Percentiles rank a stretch among this genome's conserved stretches.
These are phyloP conservation scores for Eucalyptus grandis DNA, from an alignment of 345 rosid genomes.

Conservation along the genomic window DNA sequence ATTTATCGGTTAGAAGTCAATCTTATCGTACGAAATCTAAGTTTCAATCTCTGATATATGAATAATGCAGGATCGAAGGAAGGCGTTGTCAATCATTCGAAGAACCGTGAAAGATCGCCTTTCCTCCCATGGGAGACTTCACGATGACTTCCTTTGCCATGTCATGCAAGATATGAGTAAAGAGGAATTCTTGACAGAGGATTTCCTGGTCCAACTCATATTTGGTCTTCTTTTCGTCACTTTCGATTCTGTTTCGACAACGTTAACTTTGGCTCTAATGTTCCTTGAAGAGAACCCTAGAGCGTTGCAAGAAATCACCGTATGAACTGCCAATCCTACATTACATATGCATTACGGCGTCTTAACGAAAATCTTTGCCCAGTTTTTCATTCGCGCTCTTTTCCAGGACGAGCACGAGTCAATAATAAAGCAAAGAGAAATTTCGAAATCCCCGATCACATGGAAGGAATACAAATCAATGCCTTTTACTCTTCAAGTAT, in stretches of 20 bases:
- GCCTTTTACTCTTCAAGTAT: conserved; percentile 17
- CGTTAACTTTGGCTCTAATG: not conserved
- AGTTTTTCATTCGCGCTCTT: not conserved
- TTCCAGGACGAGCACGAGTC: conserved; percentile 17
- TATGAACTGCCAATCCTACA: not conserved
- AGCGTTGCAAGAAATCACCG: conserved; percentile 10
- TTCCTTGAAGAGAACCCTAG: conserved; percentile 9
- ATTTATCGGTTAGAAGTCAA: not conserved
- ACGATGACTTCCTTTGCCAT: conserved; percentile 4
- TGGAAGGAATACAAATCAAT: conserved; percentile 31
- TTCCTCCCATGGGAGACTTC: not conserved
- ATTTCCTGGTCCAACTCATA: not conserved
- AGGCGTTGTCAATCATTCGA: not conserved
- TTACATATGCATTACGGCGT: not conserved
- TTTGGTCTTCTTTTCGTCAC: not conserved
- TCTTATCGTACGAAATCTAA: not conserved
- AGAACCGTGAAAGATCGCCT: not conserved
- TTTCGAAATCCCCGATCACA: not conserved
- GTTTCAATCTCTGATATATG: not conserved
- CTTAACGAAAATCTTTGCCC: not conserved
- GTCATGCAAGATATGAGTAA: conserved; percentile 1
- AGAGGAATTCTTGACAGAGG: conserved; percentile 10
- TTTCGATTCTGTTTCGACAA: not conserved
- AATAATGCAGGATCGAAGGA: not conserved
- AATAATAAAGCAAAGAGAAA: conserved; percentile 1